A percentile compares a stretch with the other conserved stretches of the same genome.
phyloP scores from a whole-genome alignment of 208 protist genomes.

The Acanthamoeba sp. region DNA sequence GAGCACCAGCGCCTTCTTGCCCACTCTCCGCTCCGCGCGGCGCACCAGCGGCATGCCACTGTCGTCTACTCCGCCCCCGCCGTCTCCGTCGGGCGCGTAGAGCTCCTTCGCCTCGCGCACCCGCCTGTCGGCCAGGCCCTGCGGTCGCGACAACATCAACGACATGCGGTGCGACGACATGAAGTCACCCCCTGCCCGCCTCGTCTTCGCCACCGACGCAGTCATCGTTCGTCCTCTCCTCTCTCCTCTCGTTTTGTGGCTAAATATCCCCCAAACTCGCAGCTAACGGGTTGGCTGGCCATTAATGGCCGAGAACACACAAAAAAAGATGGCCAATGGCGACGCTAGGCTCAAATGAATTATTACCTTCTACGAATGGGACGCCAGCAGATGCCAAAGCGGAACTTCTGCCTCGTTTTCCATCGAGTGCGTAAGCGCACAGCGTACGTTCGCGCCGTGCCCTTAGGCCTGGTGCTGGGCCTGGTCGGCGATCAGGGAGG shows the following conservation, averaged over 20 bases:
- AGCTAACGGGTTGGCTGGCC: background rate
- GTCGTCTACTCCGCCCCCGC: background rate
- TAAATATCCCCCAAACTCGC: no score
- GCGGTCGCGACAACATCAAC: background rate
- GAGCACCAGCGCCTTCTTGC: conserved; percentile 26
- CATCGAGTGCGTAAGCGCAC: no score
- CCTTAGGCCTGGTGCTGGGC: conserved; percentile 40
- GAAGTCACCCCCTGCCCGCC: background rate
- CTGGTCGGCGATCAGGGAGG: conserved; percentile 64
- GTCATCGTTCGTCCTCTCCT: background rate
- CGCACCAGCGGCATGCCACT: background rate
- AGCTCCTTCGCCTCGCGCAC: conserved; percentile 11
- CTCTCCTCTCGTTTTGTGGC: background rate
- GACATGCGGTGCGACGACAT: background rate
- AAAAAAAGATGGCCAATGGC: background rate
- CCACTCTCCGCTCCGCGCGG: background rate
- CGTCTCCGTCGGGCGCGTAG: background rate
- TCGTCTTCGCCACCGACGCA: background rate
- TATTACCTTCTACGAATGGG: background rate
- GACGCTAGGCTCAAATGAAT: background rate
- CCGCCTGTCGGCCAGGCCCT: background rate
- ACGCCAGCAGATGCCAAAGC: background rate
- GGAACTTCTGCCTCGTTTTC: background rate
- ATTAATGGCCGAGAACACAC: background rate
- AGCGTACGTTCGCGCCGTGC: no score